These are phyloP conservation scores for Backusella tarrabulga DNA, from an alignment of 192 early-diverging fungal species.

Conservation along the genomic window DNA sequence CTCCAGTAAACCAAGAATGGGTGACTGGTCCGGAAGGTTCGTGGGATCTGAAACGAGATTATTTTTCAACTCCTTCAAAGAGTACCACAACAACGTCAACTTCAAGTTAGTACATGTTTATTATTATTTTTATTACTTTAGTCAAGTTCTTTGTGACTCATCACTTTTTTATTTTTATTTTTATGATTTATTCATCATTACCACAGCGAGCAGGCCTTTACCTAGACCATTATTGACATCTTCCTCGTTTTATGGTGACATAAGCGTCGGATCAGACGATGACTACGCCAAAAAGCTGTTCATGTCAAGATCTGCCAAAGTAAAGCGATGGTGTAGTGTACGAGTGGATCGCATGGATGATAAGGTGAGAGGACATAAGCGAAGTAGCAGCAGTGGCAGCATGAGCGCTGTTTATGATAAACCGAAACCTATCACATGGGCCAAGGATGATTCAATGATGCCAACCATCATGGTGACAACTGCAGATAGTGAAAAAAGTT, in stretches of 20 bases:
- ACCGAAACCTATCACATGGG: not conserved
- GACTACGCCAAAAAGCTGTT: constrained; percentile 26
- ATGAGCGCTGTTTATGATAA: not conserved
- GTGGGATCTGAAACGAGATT: constrained; percentile 3
- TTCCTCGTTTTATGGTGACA: constrained; percentile 5
- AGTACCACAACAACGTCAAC: not conserved
- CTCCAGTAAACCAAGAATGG: not conserved
- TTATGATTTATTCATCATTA: not conserved
- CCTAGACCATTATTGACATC: not conserved
- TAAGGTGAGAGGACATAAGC: not conserved
- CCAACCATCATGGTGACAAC: constrained; percentile 26
- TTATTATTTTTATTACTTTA: not conserved
- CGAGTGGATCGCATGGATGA: not conserved
- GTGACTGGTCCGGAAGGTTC: not conserved
- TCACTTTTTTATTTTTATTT: not conserved
- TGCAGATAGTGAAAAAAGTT: not conserved
- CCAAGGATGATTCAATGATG: constrained; percentile 1
- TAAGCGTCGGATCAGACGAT: constrained; percentile 3
- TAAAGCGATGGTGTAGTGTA: constrained; percentile 21
- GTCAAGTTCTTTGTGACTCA: not conserved
- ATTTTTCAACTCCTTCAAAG: constrained; percentile 1
- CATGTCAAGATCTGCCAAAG: constrained; percentile 29
- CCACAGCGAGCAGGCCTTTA: not conserved
- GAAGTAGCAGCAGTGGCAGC: constrained; percentile 3
- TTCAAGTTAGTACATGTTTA: not conserved